Evolutionary conservation across 148 eudicot species (phyloP).

Genomic region (Vaccinium macrocarpon): DNA sequence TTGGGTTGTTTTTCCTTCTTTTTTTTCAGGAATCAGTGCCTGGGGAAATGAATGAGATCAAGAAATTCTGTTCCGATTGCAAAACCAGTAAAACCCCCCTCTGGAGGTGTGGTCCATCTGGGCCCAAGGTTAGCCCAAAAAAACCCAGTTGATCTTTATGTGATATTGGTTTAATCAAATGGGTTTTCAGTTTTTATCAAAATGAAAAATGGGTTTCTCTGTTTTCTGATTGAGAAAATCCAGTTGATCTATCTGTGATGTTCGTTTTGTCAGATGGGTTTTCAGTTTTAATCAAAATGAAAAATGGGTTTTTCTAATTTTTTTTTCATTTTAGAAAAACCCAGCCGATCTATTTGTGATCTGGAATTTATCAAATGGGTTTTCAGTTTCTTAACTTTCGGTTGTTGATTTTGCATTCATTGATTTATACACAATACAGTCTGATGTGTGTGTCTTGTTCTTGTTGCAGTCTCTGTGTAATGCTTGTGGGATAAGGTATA

Average conservation of each 20-base stretch:
- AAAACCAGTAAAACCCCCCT: slow-evolving; percentile 49
- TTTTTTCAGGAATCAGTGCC: slow-evolving; percentile 19
- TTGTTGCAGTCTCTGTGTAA: slow-evolving; percentile 59
- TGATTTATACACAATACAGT: too few relatives aligned
- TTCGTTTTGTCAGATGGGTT: neutral
- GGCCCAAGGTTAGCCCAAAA: slow-evolving; percentile 48
- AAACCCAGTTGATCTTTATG: neutral
- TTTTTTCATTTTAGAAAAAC: too few relatives aligned
- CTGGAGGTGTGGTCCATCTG: slow-evolving; percentile 71
- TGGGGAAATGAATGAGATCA: slow-evolving; percentile 23
- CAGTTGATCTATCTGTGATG: neutral
- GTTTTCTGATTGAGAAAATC: neutral
- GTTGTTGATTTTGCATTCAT: too few relatives aligned
- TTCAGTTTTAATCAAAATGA: neutral
- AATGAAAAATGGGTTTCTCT: neutral
- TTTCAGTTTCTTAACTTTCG: too few relatives aligned
- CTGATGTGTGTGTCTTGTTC: neutral
- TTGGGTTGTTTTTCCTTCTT: neutral
- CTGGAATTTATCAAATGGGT: too few relatives aligned
- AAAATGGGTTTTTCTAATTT: neutral
- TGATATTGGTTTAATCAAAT: neutral
- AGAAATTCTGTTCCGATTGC: slow-evolving; percentile 41
- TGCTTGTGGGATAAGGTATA: slow-evolving; percentile 65
- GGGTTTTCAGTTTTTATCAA: neutral
- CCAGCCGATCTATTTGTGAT: too few relatives aligned